Base-by-base conservation (phyloP, 2,329 filamentous ascomycete genomes). In the Polytolypa hystricis region DNA sequence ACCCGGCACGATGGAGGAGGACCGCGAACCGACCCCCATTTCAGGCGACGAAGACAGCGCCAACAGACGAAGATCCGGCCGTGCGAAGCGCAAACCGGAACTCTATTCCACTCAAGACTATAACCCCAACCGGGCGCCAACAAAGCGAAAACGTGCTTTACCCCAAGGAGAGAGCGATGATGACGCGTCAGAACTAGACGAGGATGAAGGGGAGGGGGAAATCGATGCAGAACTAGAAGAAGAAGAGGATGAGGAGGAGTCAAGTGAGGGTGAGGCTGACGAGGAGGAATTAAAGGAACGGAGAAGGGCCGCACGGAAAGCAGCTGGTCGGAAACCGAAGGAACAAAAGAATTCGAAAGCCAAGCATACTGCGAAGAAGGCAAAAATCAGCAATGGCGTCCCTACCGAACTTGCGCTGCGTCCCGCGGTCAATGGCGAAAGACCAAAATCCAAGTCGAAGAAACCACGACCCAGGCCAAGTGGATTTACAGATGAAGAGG, bases 331-430 rank as follows among this genome's bases (percentile, higher is more conserved):
- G 19, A 61, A 64, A 14, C 53, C 64, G 14, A 74, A 74, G 57
- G 72, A 75, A 54, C 58, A 68, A 26, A 77, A 70, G 55, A 70
- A 67, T 48, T 50, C 56, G 27, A 59, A 50, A 45, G 15, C 50
- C 5, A 61, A 54, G 42, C 43, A 50, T 18, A 62, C 65, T 12
- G 54, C 65, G 17, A 74, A 74, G 56, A 73, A 76, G 54, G 58
- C 69, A 26, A 77, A 71, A 54, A 70, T 69, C 45, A 65, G 66
- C 34, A 65, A 68, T 41, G 64, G 57, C 12, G 43, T 58, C 20
- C 53, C 55, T 30, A 61, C 54, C 30, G 67, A 64, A 42, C 58
- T 79, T 33, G 72, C 75, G 9, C 67, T 77, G 32, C 65, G 74
- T 16, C 68, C 70, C 5, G 64, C 66, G 23, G 56, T 61, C 29